Base-by-base conservation (phyloP, 345 rosid genomes). In the Hibiscus tridactylites region DNA sequence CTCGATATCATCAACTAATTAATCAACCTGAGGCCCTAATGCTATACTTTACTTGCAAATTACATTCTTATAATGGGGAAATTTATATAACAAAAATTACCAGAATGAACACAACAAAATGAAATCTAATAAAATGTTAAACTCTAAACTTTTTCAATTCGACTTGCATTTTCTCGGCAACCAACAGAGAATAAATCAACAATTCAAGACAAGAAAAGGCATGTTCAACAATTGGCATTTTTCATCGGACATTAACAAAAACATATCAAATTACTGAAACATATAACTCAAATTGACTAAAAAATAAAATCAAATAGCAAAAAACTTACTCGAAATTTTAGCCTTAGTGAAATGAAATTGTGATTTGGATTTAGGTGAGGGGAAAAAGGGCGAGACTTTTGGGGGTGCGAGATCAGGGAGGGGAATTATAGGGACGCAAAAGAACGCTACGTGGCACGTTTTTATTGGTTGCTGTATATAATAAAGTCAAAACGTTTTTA, bases 351-450 rank as follows among this genome's bases (percentile, higher is more conserved):
- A 61, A 56, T 52, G 67, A 39, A 29, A 12, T 59, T 33, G 49
- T 63, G 81, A 67, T 62, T 70, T 16, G 72, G 70, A 53, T n/a
- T 24, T 24, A 24, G n/a, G 62, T 11, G 26, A 26, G 16, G 33
- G 53, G 44, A 24, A n/a, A 15, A 47, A 50, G 67, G 62, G 64
- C 15, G 73, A 66, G 65, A 26, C 47, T 21, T 21, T 3, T 54
- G 5, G 39, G 57, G 49, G 70, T 75, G 76, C 75, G 76, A 75
- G 79, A 70, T 76, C 82, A 83, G 79, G 74, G 71, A 17, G 9
- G 64, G 13, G 26, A 68, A 76, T 50, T 60, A 72, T 80, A 77
- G 79, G 78, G 86, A 61, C 80, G 72, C 79, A 75, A 24, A 26
- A 17, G 13, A 1, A 0, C 7, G 3, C 31, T 68, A 83, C 77